Conservation (phyloP, 108 stramenopile species). For the Bacterosira constricta region DNA sequence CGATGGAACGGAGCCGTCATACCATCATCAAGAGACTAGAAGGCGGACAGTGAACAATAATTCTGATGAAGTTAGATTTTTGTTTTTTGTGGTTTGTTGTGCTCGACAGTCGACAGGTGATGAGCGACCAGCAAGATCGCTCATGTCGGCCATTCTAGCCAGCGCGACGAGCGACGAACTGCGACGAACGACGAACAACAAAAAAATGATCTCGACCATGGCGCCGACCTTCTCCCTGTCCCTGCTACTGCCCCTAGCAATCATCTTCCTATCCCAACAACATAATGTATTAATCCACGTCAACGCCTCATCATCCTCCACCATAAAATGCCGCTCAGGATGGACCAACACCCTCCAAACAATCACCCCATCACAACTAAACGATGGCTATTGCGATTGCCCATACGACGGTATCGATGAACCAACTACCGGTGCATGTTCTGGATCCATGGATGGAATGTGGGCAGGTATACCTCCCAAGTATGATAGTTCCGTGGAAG, state of each 20-base stretch:
- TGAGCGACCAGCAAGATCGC: too few species aligned
- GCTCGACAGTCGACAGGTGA: too few species aligned
- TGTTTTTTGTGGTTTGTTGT: too few species aligned
- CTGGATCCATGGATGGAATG: conserved; percentile 51
- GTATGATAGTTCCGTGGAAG: not conserved
- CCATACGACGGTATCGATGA: conserved; percentile 71
- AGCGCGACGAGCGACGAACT: too few species aligned
- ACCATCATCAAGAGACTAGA: too few species aligned
- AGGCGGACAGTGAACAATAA: too few species aligned
- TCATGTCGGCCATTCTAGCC: too few species aligned
- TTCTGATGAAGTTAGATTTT: too few species aligned
- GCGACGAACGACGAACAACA: too few species aligned
- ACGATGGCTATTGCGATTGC: conserved; percentile 87
- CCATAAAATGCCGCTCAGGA: conserved; percentile 8
- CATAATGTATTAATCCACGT: not conserved
- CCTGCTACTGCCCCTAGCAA: not conserved
- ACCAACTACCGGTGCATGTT: conserved; percentile 70
- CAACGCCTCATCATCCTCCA: conserved; percentile 1
- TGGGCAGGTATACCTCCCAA: conserved; percentile 52
- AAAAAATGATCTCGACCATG: too few species aligned
- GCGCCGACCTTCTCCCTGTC: not conserved
- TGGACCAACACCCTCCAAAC: conserved; percentile 10
- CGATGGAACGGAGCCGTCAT: too few species aligned
- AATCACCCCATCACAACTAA: conserved; percentile 55
- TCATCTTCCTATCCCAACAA: not conserved